Percentiles rank a stretch among this genome's conserved stretches.
Conservation (phyloP, 2,329 filamentous ascomycete genomes). For the Raffaelea albimanens region DNA sequence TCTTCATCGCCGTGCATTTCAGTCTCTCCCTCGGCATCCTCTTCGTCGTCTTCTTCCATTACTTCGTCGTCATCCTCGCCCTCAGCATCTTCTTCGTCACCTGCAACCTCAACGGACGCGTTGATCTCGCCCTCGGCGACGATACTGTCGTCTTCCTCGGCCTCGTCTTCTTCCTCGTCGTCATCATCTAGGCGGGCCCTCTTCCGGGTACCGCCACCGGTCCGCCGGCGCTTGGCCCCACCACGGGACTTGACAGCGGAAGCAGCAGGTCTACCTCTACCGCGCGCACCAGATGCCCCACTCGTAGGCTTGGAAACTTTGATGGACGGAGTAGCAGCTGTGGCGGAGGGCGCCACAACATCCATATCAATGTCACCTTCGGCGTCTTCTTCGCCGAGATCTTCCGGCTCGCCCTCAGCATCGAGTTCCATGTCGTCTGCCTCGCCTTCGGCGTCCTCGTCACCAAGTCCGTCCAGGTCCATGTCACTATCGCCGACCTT, state of each 20-base stretch:
- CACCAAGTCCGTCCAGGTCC: constrained; percentile 31
- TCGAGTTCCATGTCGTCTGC: constrained; percentile 34
- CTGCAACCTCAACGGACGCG: constrained; percentile 30
- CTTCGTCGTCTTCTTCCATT: constrained; percentile 29
- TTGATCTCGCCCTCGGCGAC: constrained; percentile 37
- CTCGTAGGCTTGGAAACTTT: constrained; percentile 34
- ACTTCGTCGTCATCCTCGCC: constrained; percentile 27
- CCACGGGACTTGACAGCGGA: constrained; percentile 17
- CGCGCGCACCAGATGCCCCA: constrained; percentile 1
- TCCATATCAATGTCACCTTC: constrained; percentile 42
- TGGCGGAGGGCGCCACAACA: constrained; percentile 20
- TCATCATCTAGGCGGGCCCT: not conserved
- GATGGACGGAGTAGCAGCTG: constrained; percentile 32
- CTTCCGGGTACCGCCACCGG: not conserved
- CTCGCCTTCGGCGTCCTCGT: constrained; percentile 28
- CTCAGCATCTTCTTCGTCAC: constrained; percentile 33
- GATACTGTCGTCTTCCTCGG: constrained; percentile 42
- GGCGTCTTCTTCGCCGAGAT: constrained; percentile 27
- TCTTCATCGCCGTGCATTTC: constrained; percentile 21
- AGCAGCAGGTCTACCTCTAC: constrained; percentile 21
- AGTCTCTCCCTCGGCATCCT: constrained; percentile 31
- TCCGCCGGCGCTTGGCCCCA: not conserved
- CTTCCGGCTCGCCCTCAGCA: constrained; percentile 28
- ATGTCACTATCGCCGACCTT: constrained; percentile 15
- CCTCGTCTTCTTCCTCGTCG: constrained; percentile 9